A percentile compares a stretch with the other conserved stretches of the same genome.
These are phyloP conservation scores for Pseudophaeomoniella oleicola DNA, from an alignment of 2,329 filamentous ascomycete species.

Conservation along the genomic window DNA sequence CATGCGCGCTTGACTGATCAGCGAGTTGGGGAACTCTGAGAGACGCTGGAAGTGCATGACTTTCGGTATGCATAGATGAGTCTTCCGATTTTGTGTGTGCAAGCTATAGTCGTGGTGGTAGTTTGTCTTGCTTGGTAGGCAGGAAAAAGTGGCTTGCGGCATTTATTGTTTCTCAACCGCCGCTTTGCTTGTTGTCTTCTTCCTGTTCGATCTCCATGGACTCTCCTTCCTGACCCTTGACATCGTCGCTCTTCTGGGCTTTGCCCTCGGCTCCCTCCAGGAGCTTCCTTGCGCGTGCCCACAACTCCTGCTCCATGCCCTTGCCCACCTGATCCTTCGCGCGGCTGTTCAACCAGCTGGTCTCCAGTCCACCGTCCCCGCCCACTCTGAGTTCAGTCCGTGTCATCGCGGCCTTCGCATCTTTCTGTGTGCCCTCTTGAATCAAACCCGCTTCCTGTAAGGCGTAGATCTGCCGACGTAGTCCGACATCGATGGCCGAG, in stretches of 20 bases:
- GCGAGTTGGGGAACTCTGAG: too few species aligned
- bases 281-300: slow-evolving; percentile 46
- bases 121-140: too few species aligned
- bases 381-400: slow-evolving; percentile 14
- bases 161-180: too few species aligned
- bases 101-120: too few species aligned
- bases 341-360: slow-evolving; percentile 79
- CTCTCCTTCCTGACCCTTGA: too few species aligned
- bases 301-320: slow-evolving; percentile 71
- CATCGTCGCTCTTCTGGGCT: not conserved
- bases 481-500: slow-evolving; percentile 57
- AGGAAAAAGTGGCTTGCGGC: too few species aligned
- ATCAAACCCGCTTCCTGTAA: slow-evolving; percentile 72
- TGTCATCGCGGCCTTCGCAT: slow-evolving; percentile 8
- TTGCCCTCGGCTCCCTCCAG: slow-evolving; percentile 25
- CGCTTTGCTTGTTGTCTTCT: too few species aligned
- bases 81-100: too few species aligned
- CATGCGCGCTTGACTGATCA: too few species aligned
- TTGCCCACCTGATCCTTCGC: slow-evolving; percentile 60
- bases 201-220: not conserved
- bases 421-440: slow-evolving; percentile 16
- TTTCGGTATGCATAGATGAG: too few species aligned
- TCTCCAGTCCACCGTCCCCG: slow-evolving; percentile 43
- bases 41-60: too few species aligned
- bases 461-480: slow-evolving; percentile 63